A percentile compares a stretch with the other conserved stretches of the same genome.
Evolutionary conservation across 2,329 filamentous ascomycete species (phyloP).

Genomic region (Hypocrella siamensis): DNA sequence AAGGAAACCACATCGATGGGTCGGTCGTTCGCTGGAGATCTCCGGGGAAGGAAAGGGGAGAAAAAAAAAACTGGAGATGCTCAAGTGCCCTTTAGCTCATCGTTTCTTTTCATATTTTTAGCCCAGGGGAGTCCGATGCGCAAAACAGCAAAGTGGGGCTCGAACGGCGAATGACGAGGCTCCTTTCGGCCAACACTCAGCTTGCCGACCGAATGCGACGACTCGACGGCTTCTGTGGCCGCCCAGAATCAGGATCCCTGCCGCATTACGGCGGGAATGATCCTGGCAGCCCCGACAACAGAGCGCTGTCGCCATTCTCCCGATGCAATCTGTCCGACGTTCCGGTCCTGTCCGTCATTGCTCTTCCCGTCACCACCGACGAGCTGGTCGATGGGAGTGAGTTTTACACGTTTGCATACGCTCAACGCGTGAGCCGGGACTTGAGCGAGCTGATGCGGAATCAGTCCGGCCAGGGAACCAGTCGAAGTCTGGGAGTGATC

Average conservation of each 20-base stretch:
- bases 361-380: constrained; percentile 13
- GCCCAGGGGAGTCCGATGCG: constrained; percentile 19
- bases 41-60: neutral
- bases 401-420: constrained; percentile 15
- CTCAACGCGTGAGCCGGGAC: constrained; percentile 13
- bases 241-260: too few species aligned
- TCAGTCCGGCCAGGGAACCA: constrained; percentile 8
- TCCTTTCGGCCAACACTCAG: constrained; percentile 18
- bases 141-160: constrained; percentile 18
- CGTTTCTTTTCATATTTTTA: too few species aligned
- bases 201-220: constrained; percentile 16
- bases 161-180: constrained; percentile 15
- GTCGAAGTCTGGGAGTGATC: constrained; percentile 7
- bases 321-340: constrained; percentile 16
- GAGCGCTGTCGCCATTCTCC: constrained; percentile 10
- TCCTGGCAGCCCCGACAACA: too few species aligned
- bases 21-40: too few species aligned
- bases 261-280: too few species aligned
- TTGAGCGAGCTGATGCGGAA: constrained; percentile 11
- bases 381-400: constrained; percentile 17
- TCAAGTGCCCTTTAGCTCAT: neutral
- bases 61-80: neutral
- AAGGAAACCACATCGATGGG: constrained; percentile 2
- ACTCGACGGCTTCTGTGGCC: constrained; percentile 8
- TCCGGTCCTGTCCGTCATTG: constrained; percentile 15